Conservation (phyloP, 2,329 filamentous ascomycete species). For the Ophiocordyceps sinensis region DNA sequence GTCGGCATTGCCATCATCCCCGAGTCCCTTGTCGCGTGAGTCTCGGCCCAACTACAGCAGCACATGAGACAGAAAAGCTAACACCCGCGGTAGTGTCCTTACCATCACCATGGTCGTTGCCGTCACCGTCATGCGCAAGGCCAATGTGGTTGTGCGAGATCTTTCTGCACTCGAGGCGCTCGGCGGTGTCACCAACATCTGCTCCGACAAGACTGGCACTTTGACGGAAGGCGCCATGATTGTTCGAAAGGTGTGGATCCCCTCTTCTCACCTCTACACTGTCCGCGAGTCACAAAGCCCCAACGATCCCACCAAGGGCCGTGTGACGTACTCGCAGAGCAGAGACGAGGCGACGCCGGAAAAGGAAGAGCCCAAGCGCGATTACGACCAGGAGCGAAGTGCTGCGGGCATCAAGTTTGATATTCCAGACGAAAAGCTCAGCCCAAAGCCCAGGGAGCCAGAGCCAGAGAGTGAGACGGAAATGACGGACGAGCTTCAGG, state of each 20-base stretch:
- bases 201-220: slow-evolving; percentile 61
- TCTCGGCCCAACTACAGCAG: slow-evolving; percentile 1
- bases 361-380: slow-evolving; percentile 28
- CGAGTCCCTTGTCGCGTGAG: slow-evolving; percentile 48
- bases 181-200: slow-evolving; percentile 58
- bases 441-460: slow-evolving; percentile 18
- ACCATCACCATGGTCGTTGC: slow-evolving; percentile 58
- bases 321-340: slow-evolving; percentile 29
- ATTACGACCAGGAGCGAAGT: slow-evolving; percentile 46
- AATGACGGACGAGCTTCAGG: slow-evolving; percentile 33
- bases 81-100: slow-evolving; percentile 29
- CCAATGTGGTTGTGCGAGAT: slow-evolving; percentile 51
- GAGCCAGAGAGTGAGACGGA: slow-evolving; percentile 23
- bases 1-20: slow-evolving; percentile 48
- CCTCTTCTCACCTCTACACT: slow-evolving; percentile 38
- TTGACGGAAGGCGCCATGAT: slow-evolving; percentile 58
- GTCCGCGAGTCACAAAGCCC: slow-evolving; percentile 48
- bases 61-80: neutral
- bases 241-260: slow-evolving; percentile 51
- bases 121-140: slow-evolving; percentile 48
- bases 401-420: slow-evolving; percentile 47
- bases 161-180: slow-evolving; percentile 54
- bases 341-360: slow-evolving; percentile 18
- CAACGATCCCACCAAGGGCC: slow-evolving; percentile 44
- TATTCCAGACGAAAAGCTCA: slow-evolving; percentile 41